These are phyloP conservation scores for Podaxis mareebaensis DNA, from an alignment of 768 basidiomycete genomes.

Conservation along the genomic window DNA sequence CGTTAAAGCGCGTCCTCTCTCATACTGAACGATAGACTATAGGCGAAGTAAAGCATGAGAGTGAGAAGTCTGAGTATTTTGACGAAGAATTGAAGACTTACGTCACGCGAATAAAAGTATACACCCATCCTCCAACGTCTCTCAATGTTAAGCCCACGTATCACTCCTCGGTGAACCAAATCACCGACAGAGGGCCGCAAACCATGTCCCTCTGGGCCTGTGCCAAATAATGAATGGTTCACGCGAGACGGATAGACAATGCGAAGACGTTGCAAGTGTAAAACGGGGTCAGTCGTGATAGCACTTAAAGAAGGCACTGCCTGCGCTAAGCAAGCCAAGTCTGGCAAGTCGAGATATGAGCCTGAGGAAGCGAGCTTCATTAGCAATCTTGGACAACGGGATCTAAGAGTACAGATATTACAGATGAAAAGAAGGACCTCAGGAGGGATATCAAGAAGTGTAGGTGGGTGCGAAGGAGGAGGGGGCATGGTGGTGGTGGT, in stretches of 20 bases:
- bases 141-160: constrained; percentile 67
- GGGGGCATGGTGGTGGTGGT: constrained; percentile 14
- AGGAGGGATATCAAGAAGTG: constrained; percentile 44
- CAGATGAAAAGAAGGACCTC: constrained; percentile 63
- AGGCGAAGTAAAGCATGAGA: constrained; percentile 9
- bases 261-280: constrained; percentile 61
- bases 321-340: constrained; percentile 55
- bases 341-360: constrained; percentile 73
- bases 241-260: constrained; percentile 69
- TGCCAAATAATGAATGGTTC: constrained; percentile 63
- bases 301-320: constrained; percentile 46
- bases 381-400: background rate
- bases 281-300: constrained; percentile 60
- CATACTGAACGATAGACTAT: constrained; percentile 70
- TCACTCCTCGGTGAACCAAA: constrained; percentile 68
- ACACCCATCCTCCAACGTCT: constrained; percentile 63
- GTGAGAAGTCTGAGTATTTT: background rate
- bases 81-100: constrained; percentile 31
- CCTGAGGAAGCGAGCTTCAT: constrained; percentile 36
- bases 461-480: constrained; percentile 17
- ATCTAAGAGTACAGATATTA: constrained; percentile 29
- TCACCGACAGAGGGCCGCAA: constrained; percentile 68
- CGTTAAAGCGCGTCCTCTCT: constrained; percentile 53
- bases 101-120: constrained; percentile 65
- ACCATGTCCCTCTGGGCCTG: constrained; percentile 51